Evolutionary conservation across 129 eudicot genomes (phyloP).

Genomic region (Heracleum sosnowskyi): DNA sequence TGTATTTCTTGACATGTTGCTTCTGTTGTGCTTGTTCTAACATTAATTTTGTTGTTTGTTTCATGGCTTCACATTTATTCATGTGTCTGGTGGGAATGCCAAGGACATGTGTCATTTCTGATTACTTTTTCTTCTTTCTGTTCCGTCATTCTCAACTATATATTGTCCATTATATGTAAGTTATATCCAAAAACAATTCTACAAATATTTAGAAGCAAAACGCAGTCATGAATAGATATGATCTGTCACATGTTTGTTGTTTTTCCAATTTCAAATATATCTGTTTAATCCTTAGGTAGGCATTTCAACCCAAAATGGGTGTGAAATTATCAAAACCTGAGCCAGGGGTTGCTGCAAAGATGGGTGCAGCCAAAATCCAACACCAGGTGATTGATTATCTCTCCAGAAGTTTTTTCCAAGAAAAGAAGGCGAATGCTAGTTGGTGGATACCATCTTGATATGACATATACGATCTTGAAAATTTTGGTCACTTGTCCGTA

Average conservation of each 20-base stretch:
- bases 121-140: too few relatives aligned
- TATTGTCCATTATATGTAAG: too few relatives aligned
- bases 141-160: too few relatives aligned
- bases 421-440: slow-evolving; percentile 71
- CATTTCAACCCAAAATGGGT: slow-evolving; percentile 37
- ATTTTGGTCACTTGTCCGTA: too few relatives aligned
- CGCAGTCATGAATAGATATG: background rate
- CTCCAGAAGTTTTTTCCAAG: slow-evolving; percentile 40
- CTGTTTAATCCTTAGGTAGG: background rate
- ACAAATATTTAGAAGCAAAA: background rate
- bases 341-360: slow-evolving; percentile 17
- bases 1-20: too few relatives aligned
- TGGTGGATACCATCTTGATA: slow-evolving; percentile 81
- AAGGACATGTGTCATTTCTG: too few relatives aligned
- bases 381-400: slow-evolving; percentile 40
- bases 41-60: too few relatives aligned
- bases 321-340: slow-evolving; percentile 36
- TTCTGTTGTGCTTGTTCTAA: too few relatives aligned
- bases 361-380: slow-evolving; percentile 15
- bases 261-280: background rate
- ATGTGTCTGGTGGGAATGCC: too few relatives aligned
- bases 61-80: too few relatives aligned
- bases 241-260: background rate
- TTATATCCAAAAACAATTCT: too few relatives aligned
- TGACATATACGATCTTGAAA: slow-evolving; percentile 48